Evolutionary conservation across 495 filamentous ascomycete species (phyloP).

Genomic region (Amniculicola lignicola): DNA sequence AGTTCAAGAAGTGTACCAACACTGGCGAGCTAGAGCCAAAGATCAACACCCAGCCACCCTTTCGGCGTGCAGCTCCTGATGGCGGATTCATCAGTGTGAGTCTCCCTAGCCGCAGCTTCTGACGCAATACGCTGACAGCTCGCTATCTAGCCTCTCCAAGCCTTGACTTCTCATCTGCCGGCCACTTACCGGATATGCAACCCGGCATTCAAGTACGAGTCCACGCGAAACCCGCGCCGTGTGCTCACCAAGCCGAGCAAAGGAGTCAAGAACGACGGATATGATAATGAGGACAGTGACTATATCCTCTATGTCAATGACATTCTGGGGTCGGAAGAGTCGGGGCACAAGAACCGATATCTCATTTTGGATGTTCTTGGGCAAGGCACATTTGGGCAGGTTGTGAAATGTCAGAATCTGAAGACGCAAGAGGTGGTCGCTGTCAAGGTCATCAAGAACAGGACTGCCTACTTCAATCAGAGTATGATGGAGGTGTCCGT

Average conservation of each 20-base stretch:
- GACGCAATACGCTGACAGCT: constrained; percentile 6
- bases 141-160: constrained; percentile 77
- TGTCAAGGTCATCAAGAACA: constrained; percentile 99
- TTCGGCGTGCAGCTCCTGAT: constrained; percentile 90
- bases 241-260: constrained; percentile 99
- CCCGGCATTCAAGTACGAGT: constrained; percentile 97
- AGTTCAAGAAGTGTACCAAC: constrained; percentile 73
- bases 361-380: constrained; percentile 97
- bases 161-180: constrained; percentile 87
- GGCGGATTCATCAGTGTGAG: constrained; percentile 97
- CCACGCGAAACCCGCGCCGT: constrained; percentile 92
- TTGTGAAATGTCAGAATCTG: constrained; percentile 98
- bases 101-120: constrained; percentile 30
- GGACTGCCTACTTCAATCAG: constrained; percentile 99
- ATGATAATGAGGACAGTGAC: constrained; percentile 98
- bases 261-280: constrained; percentile 97
- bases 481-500: constrained; percentile 99
- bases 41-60: constrained; percentile 81
- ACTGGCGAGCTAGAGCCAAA: constrained; percentile 75
- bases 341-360: constrained; percentile 98
- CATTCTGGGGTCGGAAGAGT: constrained; percentile 95
- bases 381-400: constrained; percentile 98
- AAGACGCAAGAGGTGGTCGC: constrained; percentile 98
- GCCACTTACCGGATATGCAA: constrained; percentile 98
- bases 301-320: constrained; percentile 99